A percentile compares a stretch with the other conserved stretches of the same genome.
These are phyloP conservation scores for Rhynchospora tenuis DNA, from an alignment of 176 grass and related monocot species.

Conservation along the genomic window DNA sequence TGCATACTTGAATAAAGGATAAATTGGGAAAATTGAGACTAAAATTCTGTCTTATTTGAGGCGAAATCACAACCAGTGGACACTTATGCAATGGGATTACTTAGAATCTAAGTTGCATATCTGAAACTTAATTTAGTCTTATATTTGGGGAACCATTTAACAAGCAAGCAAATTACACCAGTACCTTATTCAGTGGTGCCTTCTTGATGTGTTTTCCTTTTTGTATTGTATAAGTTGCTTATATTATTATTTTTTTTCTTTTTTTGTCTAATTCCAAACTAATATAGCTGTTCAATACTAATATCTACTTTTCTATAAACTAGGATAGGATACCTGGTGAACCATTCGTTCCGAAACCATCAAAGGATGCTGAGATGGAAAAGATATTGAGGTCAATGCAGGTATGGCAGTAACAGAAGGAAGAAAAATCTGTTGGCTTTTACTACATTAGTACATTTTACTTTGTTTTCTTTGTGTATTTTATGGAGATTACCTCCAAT, in stretches of 20 bases:
- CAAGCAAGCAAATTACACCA: not conserved
- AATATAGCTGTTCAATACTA: not conserved
- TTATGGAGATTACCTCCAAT: not conserved
- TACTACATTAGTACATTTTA: not conserved
- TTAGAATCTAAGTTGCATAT: not conserved
- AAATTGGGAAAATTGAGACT: not conserved
- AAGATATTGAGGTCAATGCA: slow-evolving; percentile 85
- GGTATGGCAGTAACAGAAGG: slow-evolving; percentile 29
- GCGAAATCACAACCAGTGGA: not conserved
- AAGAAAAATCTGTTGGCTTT: not conserved
- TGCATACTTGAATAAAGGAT: not conserved
- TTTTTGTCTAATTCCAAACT: not conserved
- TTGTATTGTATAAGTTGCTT: not conserved
- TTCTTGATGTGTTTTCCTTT: not conserved
- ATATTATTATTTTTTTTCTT: not conserved
- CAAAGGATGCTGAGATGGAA: slow-evolving; percentile 91
- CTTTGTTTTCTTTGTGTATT: not conserved
- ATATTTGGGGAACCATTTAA: not conserved
- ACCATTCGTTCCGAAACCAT: slow-evolving; percentile 72
- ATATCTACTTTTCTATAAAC: not conserved
- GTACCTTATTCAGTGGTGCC: not conserved
- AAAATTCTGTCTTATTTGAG: not conserved
- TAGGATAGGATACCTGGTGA: slow-evolving; percentile 82
- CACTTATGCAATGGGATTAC: not conserved
- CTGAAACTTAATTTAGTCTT: not conserved